These are phyloP conservation scores for Trichoderma sp. DNA, from an alignment of 2,329 filamentous ascomycete genomes.

Conservation along the genomic window DNA sequence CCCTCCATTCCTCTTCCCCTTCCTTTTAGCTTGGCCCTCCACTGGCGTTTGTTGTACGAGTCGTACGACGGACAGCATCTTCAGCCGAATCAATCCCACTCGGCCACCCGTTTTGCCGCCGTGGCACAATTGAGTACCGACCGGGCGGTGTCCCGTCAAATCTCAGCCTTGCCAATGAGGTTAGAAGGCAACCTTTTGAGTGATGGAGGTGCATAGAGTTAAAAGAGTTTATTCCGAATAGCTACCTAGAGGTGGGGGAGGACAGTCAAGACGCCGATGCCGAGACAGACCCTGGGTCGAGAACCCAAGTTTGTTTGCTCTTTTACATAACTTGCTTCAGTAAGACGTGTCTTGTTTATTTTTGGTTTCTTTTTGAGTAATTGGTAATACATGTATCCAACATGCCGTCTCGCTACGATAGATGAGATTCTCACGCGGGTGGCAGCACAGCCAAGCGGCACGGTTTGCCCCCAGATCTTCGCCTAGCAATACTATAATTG, in stretches of 20 bases:
- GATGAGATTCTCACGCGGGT: background rate
- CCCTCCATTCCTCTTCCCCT: background rate
- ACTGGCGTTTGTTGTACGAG: background rate
- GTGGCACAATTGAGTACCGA: background rate
- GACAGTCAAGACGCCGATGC: background rate
- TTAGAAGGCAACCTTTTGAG: background rate
- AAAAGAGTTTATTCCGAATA: conserved; percentile 1
- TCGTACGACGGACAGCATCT: background rate
- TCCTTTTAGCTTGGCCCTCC: background rate
- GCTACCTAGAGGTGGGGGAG: background rate
- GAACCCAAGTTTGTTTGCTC: background rate
- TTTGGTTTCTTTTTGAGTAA: background rate
- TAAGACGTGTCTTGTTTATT: background rate
- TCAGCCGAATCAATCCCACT: background rate
- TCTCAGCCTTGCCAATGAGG: background rate
- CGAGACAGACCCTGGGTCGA: background rate
- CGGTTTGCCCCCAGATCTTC: background rate
- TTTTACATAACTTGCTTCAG: background rate
- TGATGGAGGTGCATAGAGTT: conserved; percentile 14
- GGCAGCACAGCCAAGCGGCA: background rate
- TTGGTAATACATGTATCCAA: background rate
- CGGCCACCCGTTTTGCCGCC: background rate
- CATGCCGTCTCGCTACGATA: background rate
- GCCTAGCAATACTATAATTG: background rate
- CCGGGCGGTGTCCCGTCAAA: background rate